Conservation (phyloP, 2,329 filamentous ascomycete genomes). For the Dothistroma septosporum region DNA sequence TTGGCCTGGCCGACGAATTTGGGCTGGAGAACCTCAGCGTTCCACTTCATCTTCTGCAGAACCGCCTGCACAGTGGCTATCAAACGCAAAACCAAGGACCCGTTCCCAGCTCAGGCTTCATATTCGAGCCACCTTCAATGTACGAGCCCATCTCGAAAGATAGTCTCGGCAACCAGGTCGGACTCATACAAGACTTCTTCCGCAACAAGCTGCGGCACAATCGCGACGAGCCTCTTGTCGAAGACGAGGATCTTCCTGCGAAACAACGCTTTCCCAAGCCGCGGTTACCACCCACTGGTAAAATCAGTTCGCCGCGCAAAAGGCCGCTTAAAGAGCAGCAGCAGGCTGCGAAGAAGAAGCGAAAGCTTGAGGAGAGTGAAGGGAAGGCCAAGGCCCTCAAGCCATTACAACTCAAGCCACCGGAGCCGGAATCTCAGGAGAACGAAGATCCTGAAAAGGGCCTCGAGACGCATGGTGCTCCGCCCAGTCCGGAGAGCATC, state of each 20-base stretch:
- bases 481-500: conserved; percentile 83
- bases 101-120: conserved; percentile 54
- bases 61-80: conserved; percentile 79
- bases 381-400: conserved; percentile 34
- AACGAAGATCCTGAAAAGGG: conserved; percentile 58
- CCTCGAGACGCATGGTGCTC: conserved; percentile 64
- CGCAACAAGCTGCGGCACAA: conserved; percentile 81
- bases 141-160: conserved; percentile 76
- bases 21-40: conserved; percentile 84
- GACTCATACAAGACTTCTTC: conserved; percentile 87
- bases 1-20: conserved; percentile 88
- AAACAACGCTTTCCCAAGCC: conserved; percentile 74
- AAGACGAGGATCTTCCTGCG: conserved; percentile 89
- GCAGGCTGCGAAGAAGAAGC: conserved; percentile 80
- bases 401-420: conserved; percentile 47
- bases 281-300: conserved; percentile 67
- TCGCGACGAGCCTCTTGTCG: conserved; percentile 74
- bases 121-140: conserved; percentile 65
- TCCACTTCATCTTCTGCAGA: conserved; percentile 88
- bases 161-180: conserved; percentile 74
- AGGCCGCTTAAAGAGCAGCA: conserved; percentile 76
- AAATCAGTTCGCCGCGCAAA: conserved; percentile 82
- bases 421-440: conserved; percentile 38
- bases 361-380: conserved; percentile 56
- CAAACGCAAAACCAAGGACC: conserved; percentile 69